These are phyloP conservation scores for Wickerhamiella sergipiensis DNA, from an alignment of 805 yeast species.

Conservation along the genomic window DNA sequence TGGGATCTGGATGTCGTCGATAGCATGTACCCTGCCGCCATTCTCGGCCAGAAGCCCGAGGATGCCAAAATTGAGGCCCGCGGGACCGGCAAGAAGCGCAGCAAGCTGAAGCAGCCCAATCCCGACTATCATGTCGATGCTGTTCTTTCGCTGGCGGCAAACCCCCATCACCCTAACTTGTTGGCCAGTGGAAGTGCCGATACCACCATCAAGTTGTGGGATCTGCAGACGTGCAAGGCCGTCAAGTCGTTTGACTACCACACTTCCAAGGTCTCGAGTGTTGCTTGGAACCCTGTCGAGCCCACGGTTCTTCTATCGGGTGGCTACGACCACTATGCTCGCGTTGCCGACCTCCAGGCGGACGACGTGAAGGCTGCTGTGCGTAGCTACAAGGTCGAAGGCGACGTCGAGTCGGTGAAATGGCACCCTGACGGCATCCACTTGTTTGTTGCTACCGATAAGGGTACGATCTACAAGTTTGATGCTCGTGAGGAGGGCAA, in stretches of 20 bases:
- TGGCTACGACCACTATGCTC: slow-evolving; percentile 74
- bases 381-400: slow-evolving; percentile 49
- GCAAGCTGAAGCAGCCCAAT: slow-evolving; percentile 37
- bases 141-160: slow-evolving; percentile 74
- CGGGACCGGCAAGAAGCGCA: slow-evolving; percentile 30
- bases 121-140: slow-evolving; percentile 90
- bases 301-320: slow-evolving; percentile 59
- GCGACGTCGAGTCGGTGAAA: slow-evolving; percentile 71
- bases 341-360: slow-evolving; percentile 70
- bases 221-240: slow-evolving; percentile 57
- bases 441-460: slow-evolving; percentile 82
- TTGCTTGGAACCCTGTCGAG: slow-evolving; percentile 65
- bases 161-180: slow-evolving; percentile 65
- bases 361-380: slow-evolving; percentile 41
- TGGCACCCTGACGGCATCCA: slow-evolving; percentile 47
- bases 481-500: slow-evolving; percentile 57
- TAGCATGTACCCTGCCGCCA: slow-evolving; percentile 86
- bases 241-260: slow-evolving; percentile 74
- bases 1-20: slow-evolving; percentile 93
- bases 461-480: slow-evolving; percentile 77
- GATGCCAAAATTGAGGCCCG: slow-evolving; percentile 21
- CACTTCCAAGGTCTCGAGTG: slow-evolving; percentile 66
- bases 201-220: slow-evolving; percentile 91
- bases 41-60: slow-evolving; percentile 63
- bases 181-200: slow-evolving; percentile 94